Percentiles rank a stretch among this genome's conserved stretches.
phyloP scores from a whole-genome alignment of 345 rosid species.

The Brassica incana region DNA sequence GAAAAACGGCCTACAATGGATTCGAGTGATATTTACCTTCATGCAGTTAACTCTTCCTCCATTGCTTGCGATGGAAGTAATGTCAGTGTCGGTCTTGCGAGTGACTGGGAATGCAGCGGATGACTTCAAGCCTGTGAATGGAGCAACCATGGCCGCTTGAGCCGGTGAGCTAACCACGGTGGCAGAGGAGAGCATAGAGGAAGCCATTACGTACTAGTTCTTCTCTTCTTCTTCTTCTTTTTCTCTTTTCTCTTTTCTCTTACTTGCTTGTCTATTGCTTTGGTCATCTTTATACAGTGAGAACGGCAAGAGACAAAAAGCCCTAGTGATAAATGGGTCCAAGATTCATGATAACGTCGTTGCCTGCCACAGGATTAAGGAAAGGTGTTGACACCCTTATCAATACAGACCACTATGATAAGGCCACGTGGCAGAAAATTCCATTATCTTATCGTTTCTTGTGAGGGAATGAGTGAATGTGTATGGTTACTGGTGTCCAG shows the following conservation, averaged over 20 bases:
- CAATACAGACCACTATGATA: constrained; percentile 16
- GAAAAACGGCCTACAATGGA: neutral
- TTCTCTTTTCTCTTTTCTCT: constrained; percentile 9
- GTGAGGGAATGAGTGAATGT: constrained; percentile 21
- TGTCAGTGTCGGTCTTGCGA: constrained; percentile 49
- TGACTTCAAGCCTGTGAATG: constrained; percentile 55
- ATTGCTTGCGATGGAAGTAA: constrained; percentile 51
- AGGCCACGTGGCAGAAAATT: constrained; percentile 24
- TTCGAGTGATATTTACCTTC: constrained; percentile 36
- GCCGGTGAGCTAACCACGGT: constrained; percentile 47
- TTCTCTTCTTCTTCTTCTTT: constrained; percentile 16
- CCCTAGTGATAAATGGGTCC: constrained; percentile 12
- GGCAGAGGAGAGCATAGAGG: constrained; percentile 58
- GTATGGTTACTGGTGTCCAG: constrained; percentile 24
- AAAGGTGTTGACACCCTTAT: constrained; percentile 42
- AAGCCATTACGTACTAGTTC: constrained; percentile 48
- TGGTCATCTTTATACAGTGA: constrained; percentile 23
- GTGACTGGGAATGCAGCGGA: constrained; percentile 48
- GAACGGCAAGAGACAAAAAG: neutral
- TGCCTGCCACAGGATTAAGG: constrained; percentile 34
- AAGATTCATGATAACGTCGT: constrained; percentile 39
- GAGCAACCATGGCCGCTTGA: constrained; percentile 55
- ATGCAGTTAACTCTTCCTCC: constrained; percentile 57
- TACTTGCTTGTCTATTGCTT: neutral
- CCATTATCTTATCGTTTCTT: constrained; percentile 31